Conservation (phyloP, 192 early-diverging fungal genomes). For the Linnemannia hyalina region DNA sequence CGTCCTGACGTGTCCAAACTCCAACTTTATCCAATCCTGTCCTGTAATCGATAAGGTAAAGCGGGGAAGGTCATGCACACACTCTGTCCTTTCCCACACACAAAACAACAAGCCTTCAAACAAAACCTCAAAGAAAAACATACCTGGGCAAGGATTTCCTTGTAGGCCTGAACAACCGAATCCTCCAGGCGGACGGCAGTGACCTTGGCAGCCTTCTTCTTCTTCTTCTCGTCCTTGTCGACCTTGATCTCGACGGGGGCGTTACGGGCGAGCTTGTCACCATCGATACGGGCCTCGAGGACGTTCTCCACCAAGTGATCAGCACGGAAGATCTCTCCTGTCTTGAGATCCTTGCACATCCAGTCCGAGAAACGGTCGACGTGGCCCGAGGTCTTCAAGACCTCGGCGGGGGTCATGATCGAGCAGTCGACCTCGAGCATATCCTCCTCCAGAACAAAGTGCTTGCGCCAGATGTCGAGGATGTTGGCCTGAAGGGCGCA, state of each 20-base stretch:
- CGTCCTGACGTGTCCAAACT: not conserved
- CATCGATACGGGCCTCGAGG: constrained; percentile 90
- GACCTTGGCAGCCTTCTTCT: constrained; percentile 75
- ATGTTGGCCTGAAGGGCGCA: constrained; percentile 94
- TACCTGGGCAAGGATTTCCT: constrained; percentile 88
- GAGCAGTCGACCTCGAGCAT: constrained; percentile 99
- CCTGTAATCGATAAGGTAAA: not conserved
- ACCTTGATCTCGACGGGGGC: constrained; percentile 58
- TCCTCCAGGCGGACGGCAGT: constrained; percentile 75
- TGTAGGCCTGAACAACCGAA: constrained; percentile 76
- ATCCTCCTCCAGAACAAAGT: constrained; percentile 99
- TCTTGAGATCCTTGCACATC: constrained; percentile 96
- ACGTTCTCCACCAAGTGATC: constrained; percentile 98
- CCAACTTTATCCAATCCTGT: not conserved
- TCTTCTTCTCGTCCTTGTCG: constrained; percentile 78
- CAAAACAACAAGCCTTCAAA: not conserved
- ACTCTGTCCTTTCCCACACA: not conserved
- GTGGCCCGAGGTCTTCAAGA: constrained; percentile 98
- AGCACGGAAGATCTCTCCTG: constrained; percentile 95
- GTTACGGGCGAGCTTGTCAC: constrained; percentile 79
- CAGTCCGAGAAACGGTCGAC: constrained; percentile 99
- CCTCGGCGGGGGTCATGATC: constrained; percentile 96
- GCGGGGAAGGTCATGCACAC: not conserved
- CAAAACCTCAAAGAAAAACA: not conserved
- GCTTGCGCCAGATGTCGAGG: constrained; percentile 90